Base-by-base conservation (phyloP, 2,329 filamentous ascomycete genomes). In the Biscogniauxia marginata region DNA sequence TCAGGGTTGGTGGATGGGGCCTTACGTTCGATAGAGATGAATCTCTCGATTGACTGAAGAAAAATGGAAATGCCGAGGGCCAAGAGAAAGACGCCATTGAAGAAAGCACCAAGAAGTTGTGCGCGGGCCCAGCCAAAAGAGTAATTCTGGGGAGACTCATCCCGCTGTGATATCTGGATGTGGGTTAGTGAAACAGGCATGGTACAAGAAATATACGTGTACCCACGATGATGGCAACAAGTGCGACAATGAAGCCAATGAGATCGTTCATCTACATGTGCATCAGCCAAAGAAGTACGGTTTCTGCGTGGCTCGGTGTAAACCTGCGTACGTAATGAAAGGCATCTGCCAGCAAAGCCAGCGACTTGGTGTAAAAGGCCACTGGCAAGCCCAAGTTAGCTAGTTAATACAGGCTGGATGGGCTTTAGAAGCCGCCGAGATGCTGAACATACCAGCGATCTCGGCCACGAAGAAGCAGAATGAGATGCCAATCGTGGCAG, bases 51-150 rank as follows among this genome's bases (percentile, higher is more conserved):
- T 0, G 88, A 86, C 67, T 92, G 89, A 2, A 92, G 74, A 30
- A 88, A 80, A 50, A 92, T 89, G 69, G 87, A 90, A 34, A 91
- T 71, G 1, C 87, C 87, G 2, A 93, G 75, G 0, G 87, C 88
- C 16, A 91, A 71, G 1, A 93, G 78, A 56, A 93, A 89, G 1
- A 87, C 85, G 13, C 89, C 89, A 65, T 93, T 93, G 79, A 92
- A 93, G 71, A 93, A 93, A 20, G 88, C 87, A 4, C 89, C 89
- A 0, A 93, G 76, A 1, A 91, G 71, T n/a, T 84, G 82, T 16
- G 88, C 87, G 25, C 89, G 81, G 55, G 89, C 86, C 88, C 88
- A 92, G n/a, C 89, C 89, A 63, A 89, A 92, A 0, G 88, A 84
- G 16, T 89, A 77, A 8, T 77, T 77, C 58, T 81, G 77, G 0